Conservation (phyloP, 768 basidiomycete genomes). For the Heimioporus sp. region DNA sequence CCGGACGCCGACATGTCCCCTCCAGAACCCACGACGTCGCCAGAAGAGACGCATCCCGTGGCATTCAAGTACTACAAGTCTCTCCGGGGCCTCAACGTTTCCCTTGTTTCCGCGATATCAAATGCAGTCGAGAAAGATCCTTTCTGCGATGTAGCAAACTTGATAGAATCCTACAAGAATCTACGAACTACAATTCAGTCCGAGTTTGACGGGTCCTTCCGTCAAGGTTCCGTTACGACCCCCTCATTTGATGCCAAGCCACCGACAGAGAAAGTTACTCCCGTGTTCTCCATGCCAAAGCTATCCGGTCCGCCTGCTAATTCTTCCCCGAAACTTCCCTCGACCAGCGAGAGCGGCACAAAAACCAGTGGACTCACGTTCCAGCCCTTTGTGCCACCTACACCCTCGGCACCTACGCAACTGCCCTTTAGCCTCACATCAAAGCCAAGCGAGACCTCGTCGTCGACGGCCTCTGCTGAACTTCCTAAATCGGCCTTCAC, state of each 20-base stretch:
- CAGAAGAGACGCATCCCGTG: conserved; percentile 28
- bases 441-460: conserved; percentile 18
- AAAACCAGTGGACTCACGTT: conserved; percentile 25
- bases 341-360: conserved; percentile 17
- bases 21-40: conserved; percentile 16
- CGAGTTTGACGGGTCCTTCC: conserved; percentile 45
- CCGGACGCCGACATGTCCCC: conserved; percentile 29
- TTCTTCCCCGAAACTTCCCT: conserved; percentile 6
- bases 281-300: conserved; percentile 32
- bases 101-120: conserved; percentile 56
- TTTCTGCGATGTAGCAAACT: conserved; percentile 57
- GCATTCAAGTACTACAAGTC: conserved; percentile 61
- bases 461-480: conserved; percentile 14
- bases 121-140: conserved; percentile 65
- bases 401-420: conserved; percentile 7
- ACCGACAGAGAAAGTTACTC: conserved; percentile 14
- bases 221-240: conserved; percentile 4
- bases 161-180: conserved; percentile 59
- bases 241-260: conserved; percentile 11
- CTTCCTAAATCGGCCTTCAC: conserved; percentile 31
- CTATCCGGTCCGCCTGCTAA: conserved; percentile 28
- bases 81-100: conserved; percentile 73
- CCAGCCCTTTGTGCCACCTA: conserved; percentile 22
- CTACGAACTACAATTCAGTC: conserved; percentile 54
- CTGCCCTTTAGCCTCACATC: conserved; percentile 13